Base-by-base conservation (phyloP, 2,329 filamentous ascomycete species). In the Arthrobotrys megalospora region DNA sequence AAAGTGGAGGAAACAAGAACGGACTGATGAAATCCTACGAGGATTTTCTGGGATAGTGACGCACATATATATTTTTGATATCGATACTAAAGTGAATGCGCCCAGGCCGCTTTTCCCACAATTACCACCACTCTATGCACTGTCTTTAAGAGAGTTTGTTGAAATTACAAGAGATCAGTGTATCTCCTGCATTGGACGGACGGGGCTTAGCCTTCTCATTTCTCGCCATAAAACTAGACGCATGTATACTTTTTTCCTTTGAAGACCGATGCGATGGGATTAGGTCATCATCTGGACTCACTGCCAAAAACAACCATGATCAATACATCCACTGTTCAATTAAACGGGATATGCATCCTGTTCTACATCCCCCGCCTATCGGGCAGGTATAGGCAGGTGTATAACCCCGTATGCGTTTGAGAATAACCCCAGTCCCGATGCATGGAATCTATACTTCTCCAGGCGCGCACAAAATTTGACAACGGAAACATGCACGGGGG, bases 381-480 rank as follows among this genome's bases (percentile, higher is more conserved):
- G 38, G 66, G 73, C 73, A 77, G 50, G 66, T 71, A 65, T 67
- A 77, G 60, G 73, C 65, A 77, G 66, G 73, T 55, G 60, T 71
- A 63, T 53, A 63, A 70, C 72, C 66, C 71, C 66, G 65, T 77
- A 58, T 45, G 58, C 21, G 73, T 77, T 77, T 77, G 65, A 77
- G 60, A 65, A 69, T 77, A 32, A 47, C 38, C 65, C 73, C 66
- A 62, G 38, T 55, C 65, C 60, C 48, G 58, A 70, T 65, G 72
- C 58, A 76, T 69, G 60, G 68, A 58, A 70, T 45, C 55, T 53
- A 19, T 28, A 48, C 28, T 19, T 63, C 36, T 50, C n/a, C 66
- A 24, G 45, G 58, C 67, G 45, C 67, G 43, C 55, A 45, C 34
- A 70, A 62, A 12, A 34, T 36, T 63, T 62, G 45, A 63, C 41